phyloP scores from a whole-genome alignment of 176 grass and related monocot genomes.

The Neostapfia colusana region DNA sequence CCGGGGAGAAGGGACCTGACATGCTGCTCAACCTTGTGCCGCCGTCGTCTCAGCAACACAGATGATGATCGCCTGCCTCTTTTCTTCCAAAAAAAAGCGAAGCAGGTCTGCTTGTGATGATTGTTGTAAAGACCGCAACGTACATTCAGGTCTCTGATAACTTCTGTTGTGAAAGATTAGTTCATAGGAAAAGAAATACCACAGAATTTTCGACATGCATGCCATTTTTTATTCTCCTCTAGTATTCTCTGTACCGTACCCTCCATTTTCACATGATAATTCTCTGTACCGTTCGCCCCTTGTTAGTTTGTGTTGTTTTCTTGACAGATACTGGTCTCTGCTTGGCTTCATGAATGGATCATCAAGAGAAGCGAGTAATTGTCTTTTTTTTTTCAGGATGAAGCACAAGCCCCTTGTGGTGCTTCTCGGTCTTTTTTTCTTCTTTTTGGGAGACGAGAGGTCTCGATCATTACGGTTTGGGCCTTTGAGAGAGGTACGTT shows the following conservation, averaged over 20 bases:
- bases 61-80: neutral
- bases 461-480: too few relatives aligned
- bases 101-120: neutral
- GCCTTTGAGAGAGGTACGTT: neutral
- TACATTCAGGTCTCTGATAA: neutral
- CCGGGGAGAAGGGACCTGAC: slow-evolving; percentile 85
- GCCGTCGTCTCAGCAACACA: slow-evolving; percentile 25
- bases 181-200: neutral
- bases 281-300: neutral
- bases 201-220: neutral
- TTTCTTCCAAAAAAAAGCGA: neutral
- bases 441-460: too few relatives aligned
- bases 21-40: slow-evolving; percentile 62
- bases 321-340: neutral
- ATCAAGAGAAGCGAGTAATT: neutral
- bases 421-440: too few relatives aligned
- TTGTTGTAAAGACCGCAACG: neutral
- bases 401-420: too few relatives aligned
- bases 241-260: neutral
- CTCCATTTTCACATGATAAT: neutral
- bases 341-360: neutral
- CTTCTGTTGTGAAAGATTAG: neutral
- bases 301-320: neutral
- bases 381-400: too few relatives aligned
- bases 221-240: neutral